These are phyloP conservation scores for Pisolithus orientalis DNA, from an alignment of 768 basidiomycete genomes.

Conservation along the genomic window DNA sequence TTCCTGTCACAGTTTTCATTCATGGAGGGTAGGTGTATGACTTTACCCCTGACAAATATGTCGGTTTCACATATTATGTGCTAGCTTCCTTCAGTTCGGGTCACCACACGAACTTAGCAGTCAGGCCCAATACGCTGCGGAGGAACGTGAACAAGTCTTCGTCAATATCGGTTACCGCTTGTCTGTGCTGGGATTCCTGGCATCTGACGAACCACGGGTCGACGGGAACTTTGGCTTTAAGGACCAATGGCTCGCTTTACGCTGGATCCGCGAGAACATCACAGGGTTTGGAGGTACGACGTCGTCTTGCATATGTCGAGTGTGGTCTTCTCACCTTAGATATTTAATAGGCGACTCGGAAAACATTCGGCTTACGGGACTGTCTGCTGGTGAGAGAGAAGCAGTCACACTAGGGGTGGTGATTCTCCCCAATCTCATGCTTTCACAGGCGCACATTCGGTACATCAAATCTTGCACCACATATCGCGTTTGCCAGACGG, in stretches of 20 bases:
- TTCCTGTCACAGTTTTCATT: conserved; percentile 70
- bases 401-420: not conserved
- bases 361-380: conserved; percentile 56
- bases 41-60: not conserved
- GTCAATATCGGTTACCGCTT: conserved; percentile 75
- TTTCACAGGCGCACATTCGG: conserved; percentile 59
- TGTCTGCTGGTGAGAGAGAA: conserved; percentile 55
- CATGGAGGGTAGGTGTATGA: conserved; percentile 58
- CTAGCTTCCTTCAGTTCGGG: conserved; percentile 72
- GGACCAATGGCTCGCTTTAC: conserved; percentile 74
- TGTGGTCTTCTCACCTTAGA: not conserved
- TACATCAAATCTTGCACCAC: conserved; percentile 69
- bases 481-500: conserved; percentile 56
- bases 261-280: conserved; percentile 69
- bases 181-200: conserved; percentile 73
- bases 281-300: conserved; percentile 56
- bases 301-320: not conserved
- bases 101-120: conserved; percentile 57
- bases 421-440: not conserved
- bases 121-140: conserved; percentile 64
- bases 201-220: conserved; percentile 53
- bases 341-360: conserved; percentile 44
- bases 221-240: conserved; percentile 80
- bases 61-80: not conserved
- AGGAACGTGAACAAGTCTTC: conserved; percentile 62